phyloP scores from a whole-genome alignment of 306 rosid genomes.

The Glycine soja region DNA sequence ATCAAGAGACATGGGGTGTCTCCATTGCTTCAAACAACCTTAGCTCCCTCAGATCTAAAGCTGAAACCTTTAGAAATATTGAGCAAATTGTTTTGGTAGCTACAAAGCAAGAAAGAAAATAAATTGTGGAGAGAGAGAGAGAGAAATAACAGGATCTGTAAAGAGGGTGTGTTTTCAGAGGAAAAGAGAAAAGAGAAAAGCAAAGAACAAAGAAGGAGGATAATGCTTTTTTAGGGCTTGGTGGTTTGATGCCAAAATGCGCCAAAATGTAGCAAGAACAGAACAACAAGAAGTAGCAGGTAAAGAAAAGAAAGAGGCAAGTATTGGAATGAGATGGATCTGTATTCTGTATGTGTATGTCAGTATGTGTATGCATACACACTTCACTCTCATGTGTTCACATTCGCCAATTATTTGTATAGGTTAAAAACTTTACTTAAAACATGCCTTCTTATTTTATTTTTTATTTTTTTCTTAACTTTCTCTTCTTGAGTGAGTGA shows the following conservation, averaged over 20 bases:
- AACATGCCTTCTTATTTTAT: not conserved
- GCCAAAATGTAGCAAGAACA: slow-evolving; percentile 45
- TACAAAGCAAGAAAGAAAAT: slow-evolving; percentile 30
- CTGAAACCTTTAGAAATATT: slow-evolving; percentile 30
- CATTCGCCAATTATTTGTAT: slow-evolving; percentile 48
- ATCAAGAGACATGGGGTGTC: slow-evolving; percentile 57
- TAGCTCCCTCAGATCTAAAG: slow-evolving; percentile 74
- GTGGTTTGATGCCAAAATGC: slow-evolving; percentile 67
- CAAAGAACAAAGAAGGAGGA: slow-evolving; percentile 38
- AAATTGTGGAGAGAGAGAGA: slow-evolving; percentile 36
- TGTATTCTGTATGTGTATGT: slow-evolving; percentile 40
- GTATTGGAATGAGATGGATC: slow-evolving; percentile 49
- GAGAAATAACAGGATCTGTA: slow-evolving; percentile 52
- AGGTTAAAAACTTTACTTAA: slow-evolving; percentile 19
- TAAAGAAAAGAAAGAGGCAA: slow-evolving; percentile 31
- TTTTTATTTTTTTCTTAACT: not conserved
- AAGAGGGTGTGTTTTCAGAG: slow-evolving; percentile 44
- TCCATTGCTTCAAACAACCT: slow-evolving; percentile 56
- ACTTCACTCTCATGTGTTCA: slow-evolving; percentile 9
- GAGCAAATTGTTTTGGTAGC: slow-evolving; percentile 26
- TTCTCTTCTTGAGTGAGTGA: slow-evolving; percentile 15
- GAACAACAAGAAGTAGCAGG: slow-evolving; percentile 37
- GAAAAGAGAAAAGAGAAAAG: slow-evolving; percentile 9
- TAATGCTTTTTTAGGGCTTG: slow-evolving; percentile 53
- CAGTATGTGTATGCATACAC: slow-evolving; percentile 4